Base-by-base conservation (phyloP, 192 early-diverging fungal genomes). In the Mortierella antarctica region DNA sequence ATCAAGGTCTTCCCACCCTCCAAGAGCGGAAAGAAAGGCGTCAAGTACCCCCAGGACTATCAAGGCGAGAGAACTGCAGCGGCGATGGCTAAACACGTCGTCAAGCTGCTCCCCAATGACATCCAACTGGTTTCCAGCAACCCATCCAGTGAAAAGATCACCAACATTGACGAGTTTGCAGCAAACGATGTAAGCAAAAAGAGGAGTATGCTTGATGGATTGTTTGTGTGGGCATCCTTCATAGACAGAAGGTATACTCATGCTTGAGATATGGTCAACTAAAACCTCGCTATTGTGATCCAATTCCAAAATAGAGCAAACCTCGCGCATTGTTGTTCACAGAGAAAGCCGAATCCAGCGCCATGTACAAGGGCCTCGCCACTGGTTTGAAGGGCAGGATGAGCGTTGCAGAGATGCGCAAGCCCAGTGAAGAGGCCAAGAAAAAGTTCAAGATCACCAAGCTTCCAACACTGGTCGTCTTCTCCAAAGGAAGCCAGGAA, bases 361-460 rank as follows among this genome's bases (percentile, higher is more conserved):
- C 93, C 46, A 88, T 99, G 51, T 95, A 95, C 86, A 96, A 95
- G 76, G 94, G 94, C 21, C 68, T 99, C 14, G 93, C 94, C 10
- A 88, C 92, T 39, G 92, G 93, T 62, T 93, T 93, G 78, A 82
- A 88, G 65, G 82, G 89, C 67, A 86, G 87, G 21, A 82, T 97
- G 70, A 50, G 85, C 23, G 89, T 97, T 62, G 96, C 91, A 1
- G 93, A 95, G 56, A 89, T 95, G 15, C 83, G 86, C 42, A 73
- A 85, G 10, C 82, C 90, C 2, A 89, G 86, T 18, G 69, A 73
- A 48, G 82, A 82, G 4, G 67, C 89, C 21, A 21, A 91, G 41
- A 84, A 86, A 8, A 86, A 85, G 47, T 86, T 92, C 54, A 86
- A 89, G 40, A 72, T 96, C 7, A 71, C 85, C 1, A 74, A 59